Base-by-base conservation (phyloP, 345 rosid genomes). In the Citrus medica region DNA sequence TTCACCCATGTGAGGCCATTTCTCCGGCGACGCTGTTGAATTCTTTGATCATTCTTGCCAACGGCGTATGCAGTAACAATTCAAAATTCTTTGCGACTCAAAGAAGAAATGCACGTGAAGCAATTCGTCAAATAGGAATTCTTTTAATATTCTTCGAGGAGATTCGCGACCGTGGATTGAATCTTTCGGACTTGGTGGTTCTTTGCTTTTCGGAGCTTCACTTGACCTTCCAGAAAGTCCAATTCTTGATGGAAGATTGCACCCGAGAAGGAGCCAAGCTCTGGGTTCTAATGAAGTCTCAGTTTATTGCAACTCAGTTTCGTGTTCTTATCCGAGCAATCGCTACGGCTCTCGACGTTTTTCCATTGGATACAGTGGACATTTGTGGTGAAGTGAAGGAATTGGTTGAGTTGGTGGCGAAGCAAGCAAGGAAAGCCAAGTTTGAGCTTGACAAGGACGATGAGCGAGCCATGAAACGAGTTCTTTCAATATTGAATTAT, bases 191-290 rank as follows among this genome's bases (percentile, higher is more conserved):
- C 19, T 81, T 92, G 2, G 60, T 75, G 0, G 76, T 87, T 5
- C 86, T 90, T 14, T 89, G 82, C 77, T 87, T 94, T 79, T 86
- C 86, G 2, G 94, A 94, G 85, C 89, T 93, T 66, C 97, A 94
- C 79, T 69, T 88, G 27, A 73, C 90, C 7, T 88, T 89, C 80
- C 98, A 94, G 75, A 91, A 91, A 81, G 60, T 92, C 17, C 83
- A 63, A n/a, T 94, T 89, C 84, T 77, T 94, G 76, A 55, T 92
- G 76, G 89, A 92, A 80, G 98, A 94, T 71, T 90, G 93, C 72
- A 80, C 91, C 14, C 67, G 92, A 71, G 92, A 89, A 46, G 97
- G 94, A 66, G 91, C 90, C 0, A 86, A 81, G 71, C 58, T 88
- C 0, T 88, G 88, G 90, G 80, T 88, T 80, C 30, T 92, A 55